Evolutionary conservation across 495 filamentous ascomycete species (phyloP), one percentile per base, ranked within the genome.

Genomic region (Pyronema domesticum): DNA sequence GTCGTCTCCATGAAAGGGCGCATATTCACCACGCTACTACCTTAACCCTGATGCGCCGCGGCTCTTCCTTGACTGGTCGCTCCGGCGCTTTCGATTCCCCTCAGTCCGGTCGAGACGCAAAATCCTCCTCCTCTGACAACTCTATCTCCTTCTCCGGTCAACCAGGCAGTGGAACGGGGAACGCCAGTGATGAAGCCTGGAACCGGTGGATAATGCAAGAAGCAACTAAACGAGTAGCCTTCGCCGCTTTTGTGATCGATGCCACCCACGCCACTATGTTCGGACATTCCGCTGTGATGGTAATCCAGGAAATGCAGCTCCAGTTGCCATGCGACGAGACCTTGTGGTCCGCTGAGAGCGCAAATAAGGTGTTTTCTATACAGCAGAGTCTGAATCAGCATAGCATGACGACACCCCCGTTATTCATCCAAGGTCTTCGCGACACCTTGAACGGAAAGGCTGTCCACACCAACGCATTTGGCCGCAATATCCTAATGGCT

Each of bases 181-280:
- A 81, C 51, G 85, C 80, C 2, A 77, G 80, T 0, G 91, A 95
- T 54, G 87, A 95, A 61, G 91, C 83, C 70, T 98, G 91, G 91
- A 85, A 87, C 58, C 81, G 87, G 58, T 98, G 91, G 91, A 93
- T 95, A 64, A 89, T 86, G 6, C 86, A 86, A 40, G 91, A 98
- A 66, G 83, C 89, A 13, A 95, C 88, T 2, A 76, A 87, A 36
- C 79, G 91, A 40, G 86, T 83, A 3, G 91, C 89, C 0, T 98
- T 95, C 72, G 89, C 82, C 13, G 91, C 91, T 1, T 98, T 95
- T 67, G 81, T 98, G 18, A 80, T 95, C 51, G 91, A 98, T 66
- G 93, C 89, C 3, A 93, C 86, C 6, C 91, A 98, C 69, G 88
- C 89, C 3, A 95, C 86, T 42, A 95, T 98, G 85, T 98, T 96